Conservation (phyloP, 345 rosid species). For the Rhodomyrtus tomentosa region DNA sequence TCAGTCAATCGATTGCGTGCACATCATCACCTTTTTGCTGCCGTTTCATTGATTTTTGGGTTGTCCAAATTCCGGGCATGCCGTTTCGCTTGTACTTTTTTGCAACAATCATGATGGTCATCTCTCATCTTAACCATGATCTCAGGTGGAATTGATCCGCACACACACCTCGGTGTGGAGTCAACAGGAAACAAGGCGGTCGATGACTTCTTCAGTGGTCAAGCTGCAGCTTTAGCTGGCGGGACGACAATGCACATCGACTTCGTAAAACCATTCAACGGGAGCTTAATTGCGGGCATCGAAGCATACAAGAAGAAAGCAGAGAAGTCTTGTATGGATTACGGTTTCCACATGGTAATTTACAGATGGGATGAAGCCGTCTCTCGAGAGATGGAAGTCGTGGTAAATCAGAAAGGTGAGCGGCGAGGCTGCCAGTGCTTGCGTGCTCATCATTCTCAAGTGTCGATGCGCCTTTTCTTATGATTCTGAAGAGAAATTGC, state of each 20-base stretch:
- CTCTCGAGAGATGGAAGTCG: slow-evolving; percentile 70
- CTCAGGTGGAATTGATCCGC: slow-evolving; percentile 89
- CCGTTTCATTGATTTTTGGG: neutral
- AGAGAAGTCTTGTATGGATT: slow-evolving; percentile 74
- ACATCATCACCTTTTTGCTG: neutral
- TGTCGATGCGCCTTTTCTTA: neutral
- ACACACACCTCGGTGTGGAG: slow-evolving; percentile 76
- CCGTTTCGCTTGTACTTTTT: neutral
- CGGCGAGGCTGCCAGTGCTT: neutral
- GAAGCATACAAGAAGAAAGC: slow-evolving; percentile 66
- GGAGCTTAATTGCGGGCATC: slow-evolving; percentile 60
- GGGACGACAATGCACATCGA: slow-evolving; percentile 98
- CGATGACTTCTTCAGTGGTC: slow-evolving; percentile 95
- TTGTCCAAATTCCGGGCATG: neutral
- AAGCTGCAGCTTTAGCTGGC: slow-evolving; percentile 97
- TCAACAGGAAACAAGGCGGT: slow-evolving; percentile 58
- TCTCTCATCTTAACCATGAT: slow-evolving; percentile 1
- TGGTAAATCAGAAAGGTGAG: slow-evolving; percentile 81
- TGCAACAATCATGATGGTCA: neutral
- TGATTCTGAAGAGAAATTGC: neutral
- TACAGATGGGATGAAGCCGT: slow-evolving; percentile 79
- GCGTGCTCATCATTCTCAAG: neutral
- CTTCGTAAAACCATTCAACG: slow-evolving; percentile 69
- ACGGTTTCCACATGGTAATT: slow-evolving; percentile 94
- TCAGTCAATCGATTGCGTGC: neutral